Conservation (phyloP, 371 early-diverging fungal species). For the Saksenaea oblongispora region DNA sequence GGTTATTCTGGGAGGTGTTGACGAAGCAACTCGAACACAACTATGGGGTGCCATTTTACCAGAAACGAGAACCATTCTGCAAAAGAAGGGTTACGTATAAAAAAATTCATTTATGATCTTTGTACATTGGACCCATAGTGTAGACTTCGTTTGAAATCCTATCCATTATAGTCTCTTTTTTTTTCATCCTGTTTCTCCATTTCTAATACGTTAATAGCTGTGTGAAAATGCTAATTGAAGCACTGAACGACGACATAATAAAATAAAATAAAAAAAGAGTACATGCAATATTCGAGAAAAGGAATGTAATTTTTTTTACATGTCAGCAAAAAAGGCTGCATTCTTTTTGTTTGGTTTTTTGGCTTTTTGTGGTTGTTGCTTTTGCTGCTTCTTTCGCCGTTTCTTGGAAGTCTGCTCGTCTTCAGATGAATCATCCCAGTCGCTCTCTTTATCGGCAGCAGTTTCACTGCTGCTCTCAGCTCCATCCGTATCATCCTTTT, state of each 20-base stretch:
- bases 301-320: conserved; percentile 5
- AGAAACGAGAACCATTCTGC: conserved; percentile 68
- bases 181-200: neutral
- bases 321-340: conserved; percentile 18
- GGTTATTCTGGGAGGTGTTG: conserved; percentile 55
- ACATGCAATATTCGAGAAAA: too few relatives aligned
- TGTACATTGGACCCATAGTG: conserved; percentile 3
- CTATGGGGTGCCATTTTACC: conserved; percentile 70
- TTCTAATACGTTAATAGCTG: neutral
- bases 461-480: conserved; percentile 43
- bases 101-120: neutral
- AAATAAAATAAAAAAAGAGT: neutral
- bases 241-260: neutral
- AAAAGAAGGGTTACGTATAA: conserved; percentile 61
- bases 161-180: neutral
- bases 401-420: neutral
- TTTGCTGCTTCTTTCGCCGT: conserved; percentile 3
- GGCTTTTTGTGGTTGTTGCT: neutral
- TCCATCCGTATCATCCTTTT: conserved; percentile 19
- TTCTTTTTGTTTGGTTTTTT: conserved; percentile 2
- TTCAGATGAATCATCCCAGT: conserved; percentile 11
- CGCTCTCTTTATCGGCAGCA: conserved; percentile 18
- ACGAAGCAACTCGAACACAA: conserved; percentile 58
- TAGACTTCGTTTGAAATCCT: neutral
- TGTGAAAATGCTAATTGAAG: neutral